These are phyloP conservation scores for Kurtzmaniella natalensis DNA, from an alignment of 1,139 yeast species.

Conservation along the genomic window DNA sequence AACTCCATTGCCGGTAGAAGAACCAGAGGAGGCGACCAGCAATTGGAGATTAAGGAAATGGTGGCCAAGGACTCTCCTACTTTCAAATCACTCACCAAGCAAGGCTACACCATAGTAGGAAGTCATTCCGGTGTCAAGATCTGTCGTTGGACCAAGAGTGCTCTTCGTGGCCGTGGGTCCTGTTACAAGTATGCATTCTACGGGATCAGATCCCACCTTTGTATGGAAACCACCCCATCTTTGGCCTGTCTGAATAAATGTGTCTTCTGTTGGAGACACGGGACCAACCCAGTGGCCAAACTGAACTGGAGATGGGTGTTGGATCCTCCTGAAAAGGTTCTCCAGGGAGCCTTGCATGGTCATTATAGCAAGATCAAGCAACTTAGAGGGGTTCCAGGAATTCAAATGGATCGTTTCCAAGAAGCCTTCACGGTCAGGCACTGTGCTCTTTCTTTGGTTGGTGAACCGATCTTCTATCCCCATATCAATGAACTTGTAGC, in stretches of 20 bases:
- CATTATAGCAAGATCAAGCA: conserved; percentile 90
- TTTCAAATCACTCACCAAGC: conserved; percentile 80
- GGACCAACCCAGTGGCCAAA: conserved; percentile 94
- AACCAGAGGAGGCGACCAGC: background rate
- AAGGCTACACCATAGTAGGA: conserved; percentile 90
- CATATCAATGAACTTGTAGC: conserved; percentile 80
- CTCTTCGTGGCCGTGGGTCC: conserved; percentile 89
- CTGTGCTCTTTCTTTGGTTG: conserved; percentile 88
- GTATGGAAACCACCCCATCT: conserved; percentile 96
- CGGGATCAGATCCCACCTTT: conserved; percentile 83
- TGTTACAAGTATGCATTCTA: conserved; percentile 91
- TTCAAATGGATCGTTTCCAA: conserved; percentile 81
- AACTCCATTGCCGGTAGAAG: background rate
- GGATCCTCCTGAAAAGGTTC: conserved; percentile 78
- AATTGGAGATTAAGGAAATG: conserved; percentile 65
- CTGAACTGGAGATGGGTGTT: conserved; percentile 93
- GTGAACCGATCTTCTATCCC: conserved; percentile 93
- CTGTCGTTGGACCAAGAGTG: conserved; percentile 95
- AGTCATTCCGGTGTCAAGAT: conserved; percentile 94
- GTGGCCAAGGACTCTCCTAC: conserved; percentile 90
- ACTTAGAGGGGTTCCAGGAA: conserved; percentile 94
- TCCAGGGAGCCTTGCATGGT: conserved; percentile 83
- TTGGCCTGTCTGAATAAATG: conserved; percentile 92
- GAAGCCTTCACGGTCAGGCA: conserved; percentile 88
- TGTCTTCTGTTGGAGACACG: conserved; percentile 97